A percentile compares a stretch with the other conserved stretches of the same genome.
Conservation (phyloP, 2,329 filamentous ascomycete species). For the Botrytis hyacinthi region DNA sequence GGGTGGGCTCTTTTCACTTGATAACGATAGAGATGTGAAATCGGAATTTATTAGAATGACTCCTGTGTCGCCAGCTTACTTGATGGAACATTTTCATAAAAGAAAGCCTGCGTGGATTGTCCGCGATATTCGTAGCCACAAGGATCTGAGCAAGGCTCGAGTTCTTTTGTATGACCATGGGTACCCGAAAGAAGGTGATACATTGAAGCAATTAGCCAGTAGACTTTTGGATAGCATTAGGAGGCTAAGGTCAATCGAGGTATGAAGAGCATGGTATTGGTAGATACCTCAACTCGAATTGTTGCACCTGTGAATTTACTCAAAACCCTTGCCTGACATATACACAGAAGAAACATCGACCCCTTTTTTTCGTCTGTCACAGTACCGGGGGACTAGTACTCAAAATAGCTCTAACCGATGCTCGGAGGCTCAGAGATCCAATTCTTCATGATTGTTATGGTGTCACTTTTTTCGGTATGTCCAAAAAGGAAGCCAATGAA, state of each 20-base stretch:
- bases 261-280: not conserved
- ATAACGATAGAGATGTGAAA: not conserved
- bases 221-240: not conserved
- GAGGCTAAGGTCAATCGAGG: not conserved
- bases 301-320: not conserved
- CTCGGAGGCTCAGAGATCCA: not conserved
- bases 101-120: not conserved
- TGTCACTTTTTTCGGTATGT: not conserved
- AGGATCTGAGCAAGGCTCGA: not conserved
- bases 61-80: not conserved
- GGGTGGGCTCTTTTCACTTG: not conserved
- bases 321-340: not conserved
- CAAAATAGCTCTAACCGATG: not conserved
- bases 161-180: slow-evolving; percentile 2
- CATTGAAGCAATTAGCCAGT: not conserved
- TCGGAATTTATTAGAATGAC: not conserved
- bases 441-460: not conserved
- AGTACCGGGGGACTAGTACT: not conserved
- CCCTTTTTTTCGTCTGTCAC: not conserved
- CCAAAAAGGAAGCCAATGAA: too few species aligned
- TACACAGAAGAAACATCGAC: not conserved
- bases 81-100: not conserved
- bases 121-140: not conserved
- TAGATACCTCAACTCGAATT: not conserved
- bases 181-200: not conserved